phyloP scores from a whole-genome alignment of 352 stramenopile genomes.

The Pythium monospermum region DNA sequence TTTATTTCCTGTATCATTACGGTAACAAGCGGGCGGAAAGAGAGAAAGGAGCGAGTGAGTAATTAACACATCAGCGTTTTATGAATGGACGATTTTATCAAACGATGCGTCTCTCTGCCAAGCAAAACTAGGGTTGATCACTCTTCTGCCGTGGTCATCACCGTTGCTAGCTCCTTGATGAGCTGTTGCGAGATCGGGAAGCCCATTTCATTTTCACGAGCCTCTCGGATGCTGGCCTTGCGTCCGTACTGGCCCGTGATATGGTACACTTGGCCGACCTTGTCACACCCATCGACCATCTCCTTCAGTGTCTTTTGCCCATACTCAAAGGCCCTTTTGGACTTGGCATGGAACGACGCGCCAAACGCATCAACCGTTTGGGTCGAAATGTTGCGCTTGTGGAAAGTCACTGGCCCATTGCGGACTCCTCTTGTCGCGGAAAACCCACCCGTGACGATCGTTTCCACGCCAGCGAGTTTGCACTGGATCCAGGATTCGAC shows the following conservation, averaged over 20 bases:
- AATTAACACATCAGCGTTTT: too few relatives aligned
- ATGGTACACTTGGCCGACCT: neutral
- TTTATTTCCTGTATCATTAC: constrained; percentile 7
- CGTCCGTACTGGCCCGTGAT: neutral
- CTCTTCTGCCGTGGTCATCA: constrained; percentile 1
- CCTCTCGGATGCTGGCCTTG: neutral
- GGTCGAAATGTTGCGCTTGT: neutral
- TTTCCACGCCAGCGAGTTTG: neutral
- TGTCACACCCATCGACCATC: too few relatives aligned
- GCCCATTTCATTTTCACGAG: neutral
- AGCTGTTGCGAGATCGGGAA: neutral
- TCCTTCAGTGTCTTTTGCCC: too few relatives aligned
- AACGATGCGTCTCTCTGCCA: too few relatives aligned
- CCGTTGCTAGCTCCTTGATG: neutral
- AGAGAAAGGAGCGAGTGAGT: too few relatives aligned
- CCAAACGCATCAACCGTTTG: neutral
- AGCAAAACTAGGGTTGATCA: too few relatives aligned
- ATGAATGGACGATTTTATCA: too few relatives aligned
- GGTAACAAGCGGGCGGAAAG: neutral
- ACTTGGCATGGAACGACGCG: too few relatives aligned
- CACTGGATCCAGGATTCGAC: neutral
- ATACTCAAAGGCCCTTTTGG: too few relatives aligned
- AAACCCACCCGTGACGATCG: neutral
- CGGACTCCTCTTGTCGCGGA: neutral
- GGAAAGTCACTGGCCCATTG: neutral